Base-by-base conservation (phyloP, 2,329 filamentous ascomycete genomes). In the Penicillium sp. region DNA sequence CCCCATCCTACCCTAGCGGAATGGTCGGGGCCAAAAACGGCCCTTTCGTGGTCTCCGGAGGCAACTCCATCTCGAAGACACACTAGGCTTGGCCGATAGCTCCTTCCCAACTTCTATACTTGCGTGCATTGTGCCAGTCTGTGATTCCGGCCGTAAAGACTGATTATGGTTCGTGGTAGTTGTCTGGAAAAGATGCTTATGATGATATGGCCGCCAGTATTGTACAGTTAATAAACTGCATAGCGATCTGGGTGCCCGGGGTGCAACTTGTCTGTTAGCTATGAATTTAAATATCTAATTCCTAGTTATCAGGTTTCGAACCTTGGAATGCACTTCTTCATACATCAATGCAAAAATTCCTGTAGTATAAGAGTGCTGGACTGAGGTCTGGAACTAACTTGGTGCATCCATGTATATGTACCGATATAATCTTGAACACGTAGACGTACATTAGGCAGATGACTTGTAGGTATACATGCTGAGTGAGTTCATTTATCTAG, bases 11-110 rank as follows among this genome's bases (percentile, higher is more conserved):
- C 8, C 59, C 59, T 50, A 70, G 64, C 53, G 59, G 62, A n/a
- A 33, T 67, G 2, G 50, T 66, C 4, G 56, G 58, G 19, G 43
- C 63, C 48, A 72, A 66, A 29, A 71, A 70, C 41, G 73, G 73
- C 8, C 75, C 75, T 22, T 65, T 77, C 31, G 74, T 77, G 46
- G 69, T 77, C 11, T 75, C 74, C 5, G 73, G 75, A n/a, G 73
- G 70, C 10, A 61, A 59, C 8, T 56, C 58, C 45, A 27, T 68
- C 21, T 59, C 71, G 19, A 71, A 73, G 54, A 56, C 65, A 26
- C 70, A 64, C 53, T 72, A 64, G 21, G 19, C 22, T 22, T 45
- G 14, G 26, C 33, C 4, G 10, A 11, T 41, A 24, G 45, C 27
- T 47, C 9, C 16, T 6, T 46, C n/a, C 9, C 37, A 21, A 19